Percentiles rank a stretch among this genome's conserved stretches.
Evolutionary conservation across 1,284 basidiomycete genomes (phyloP).

Genomic region (Naganishia sp.): DNA sequence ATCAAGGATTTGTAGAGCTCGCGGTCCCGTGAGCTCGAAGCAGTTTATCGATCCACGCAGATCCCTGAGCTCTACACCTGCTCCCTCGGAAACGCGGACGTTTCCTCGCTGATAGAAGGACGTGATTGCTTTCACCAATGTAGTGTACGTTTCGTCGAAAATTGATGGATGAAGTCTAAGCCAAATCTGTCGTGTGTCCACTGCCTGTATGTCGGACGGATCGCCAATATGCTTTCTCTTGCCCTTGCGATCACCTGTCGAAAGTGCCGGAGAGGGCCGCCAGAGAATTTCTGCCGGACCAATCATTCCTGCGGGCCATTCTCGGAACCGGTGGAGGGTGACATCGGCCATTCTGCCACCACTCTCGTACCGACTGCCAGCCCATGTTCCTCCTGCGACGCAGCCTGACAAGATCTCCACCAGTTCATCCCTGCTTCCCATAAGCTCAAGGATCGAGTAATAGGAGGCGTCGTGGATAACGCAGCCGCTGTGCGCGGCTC

Average conservation of each 20-base stretch:
- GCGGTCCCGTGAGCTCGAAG: constrained; percentile 84
- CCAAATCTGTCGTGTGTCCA: constrained; percentile 60
- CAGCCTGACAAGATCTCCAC: constrained; percentile 58
- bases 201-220: constrained; percentile 21
- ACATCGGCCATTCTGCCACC: constrained; percentile 50
- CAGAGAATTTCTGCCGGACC: constrained; percentile 74
- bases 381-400: constrained; percentile 39
- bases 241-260: constrained; percentile 26
- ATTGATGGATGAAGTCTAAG: constrained; percentile 74
- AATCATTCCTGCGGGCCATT: constrained; percentile 70
- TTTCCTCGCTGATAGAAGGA: constrained; percentile 50
- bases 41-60: constrained; percentile 69
- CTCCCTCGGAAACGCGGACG: constrained; percentile 35
- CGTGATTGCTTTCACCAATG: constrained; percentile 61
- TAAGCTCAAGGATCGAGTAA: constrained; percentile 69
- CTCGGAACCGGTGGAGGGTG: constrained; percentile 45
- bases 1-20: constrained; percentile 72
- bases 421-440: constrained; percentile 63
- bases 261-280: constrained; percentile 55
- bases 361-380: constrained; percentile 60
- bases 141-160: constrained; percentile 61
- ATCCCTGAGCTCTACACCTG: constrained; percentile 65
- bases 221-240: constrained; percentile 8
- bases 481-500: constrained; percentile 76
- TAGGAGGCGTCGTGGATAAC: constrained; percentile 89